Evolutionary conservation across 1,139 yeast species (phyloP), one percentile per base, ranked within the genome.

Genomic region (Pichia norvegensis): DNA sequence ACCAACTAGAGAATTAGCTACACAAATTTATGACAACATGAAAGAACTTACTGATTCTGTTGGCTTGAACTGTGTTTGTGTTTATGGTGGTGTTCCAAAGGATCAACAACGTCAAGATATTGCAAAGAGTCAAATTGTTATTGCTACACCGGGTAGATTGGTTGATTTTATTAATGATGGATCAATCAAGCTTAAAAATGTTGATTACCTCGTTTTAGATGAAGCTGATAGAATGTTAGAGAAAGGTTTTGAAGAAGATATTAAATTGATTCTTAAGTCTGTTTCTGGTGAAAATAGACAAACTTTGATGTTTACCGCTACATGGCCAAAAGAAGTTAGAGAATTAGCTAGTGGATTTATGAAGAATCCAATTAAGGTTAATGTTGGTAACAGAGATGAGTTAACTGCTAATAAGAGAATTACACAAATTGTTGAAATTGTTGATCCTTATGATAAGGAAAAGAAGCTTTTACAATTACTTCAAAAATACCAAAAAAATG

Each of bases 181-280:
- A 10, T 76, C 90, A 36, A 81, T 86, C 40, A 78, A 83, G 56
- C 72, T 92, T 53, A 68, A 79, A 29, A 63, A 71, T 8, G 82
- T 90, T 31, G 76, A 83, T 54, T 90, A 85, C 63, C 72, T 94
- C 55, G 95, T 92, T 22, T 73, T 92, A 45, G 99, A 92, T 65
- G 99, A 92, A 69, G 99, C 98, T 36, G 99, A 92, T 65, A 79
- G 99, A 68, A 94, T 92, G 98, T 76, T 92, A 53, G 98, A 92
- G 66, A 82, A 79, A 61, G 99, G 99, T 31, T 92, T 92, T 61
- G 98, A 92, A 68, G 95, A 90, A 63, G 98, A 90, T 66, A 92
- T 92, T 63, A 87, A 85, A 66, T 72, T 74, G 53, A 87, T 94
- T 54, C 81, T 92, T 60, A 70, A 78, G 14, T 66, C 72, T 40